Conservation (phyloP, 2,329 filamentous ascomycete species). For the Daldinia sp. region DNA sequence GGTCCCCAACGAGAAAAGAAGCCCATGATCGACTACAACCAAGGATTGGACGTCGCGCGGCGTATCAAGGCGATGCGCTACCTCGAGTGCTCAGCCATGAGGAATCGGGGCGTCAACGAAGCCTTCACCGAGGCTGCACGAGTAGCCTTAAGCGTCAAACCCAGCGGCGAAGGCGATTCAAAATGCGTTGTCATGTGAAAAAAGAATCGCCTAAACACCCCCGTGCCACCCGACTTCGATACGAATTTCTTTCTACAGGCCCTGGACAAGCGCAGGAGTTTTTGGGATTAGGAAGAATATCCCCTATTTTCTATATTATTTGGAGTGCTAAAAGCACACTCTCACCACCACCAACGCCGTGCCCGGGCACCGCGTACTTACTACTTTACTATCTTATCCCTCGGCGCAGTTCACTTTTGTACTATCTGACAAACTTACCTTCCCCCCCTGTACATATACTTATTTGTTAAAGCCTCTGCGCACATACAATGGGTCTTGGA, state of each 20-base stretch:
- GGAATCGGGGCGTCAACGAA: conserved; percentile 97
- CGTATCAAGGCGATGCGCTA: conserved; percentile 94
- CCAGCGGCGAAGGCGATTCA: conserved; percentile 69
- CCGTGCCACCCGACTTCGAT: conserved; percentile 21
- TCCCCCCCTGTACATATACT: conserved; percentile 40
- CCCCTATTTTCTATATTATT: conserved; percentile 18
- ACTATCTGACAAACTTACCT: conserved; percentile 23
- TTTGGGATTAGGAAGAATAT: conserved; percentile 30
- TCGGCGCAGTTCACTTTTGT: conserved; percentile 23
- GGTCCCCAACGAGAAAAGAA: conserved; percentile 68
- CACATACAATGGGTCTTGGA: conserved; percentile 33
- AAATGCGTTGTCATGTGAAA: conserved; percentile 72
- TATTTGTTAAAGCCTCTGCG: conserved; percentile 33
- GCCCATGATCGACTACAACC: conserved; percentile 87
- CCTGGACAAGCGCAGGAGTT: conserved; percentile 42
- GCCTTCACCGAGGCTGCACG: conserved; percentile 98
- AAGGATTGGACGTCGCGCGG: conserved; percentile 90
- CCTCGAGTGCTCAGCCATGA: conserved; percentile 97
- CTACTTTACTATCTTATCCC: conserved; percentile 16
- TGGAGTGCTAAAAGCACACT: conserved; percentile 13
- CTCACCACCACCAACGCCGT: conserved; percentile 8
- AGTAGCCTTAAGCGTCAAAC: conserved; percentile 83
- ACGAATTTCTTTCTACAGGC: conserved; percentile 42
- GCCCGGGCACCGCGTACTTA: conserved; percentile 6
- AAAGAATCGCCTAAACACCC: background rate